A percentile compares a stretch with the other conserved stretches of the same genome.
Conservation (phyloP, 2,329 filamentous ascomycete genomes). For the Leptosphaerulina australis region DNA sequence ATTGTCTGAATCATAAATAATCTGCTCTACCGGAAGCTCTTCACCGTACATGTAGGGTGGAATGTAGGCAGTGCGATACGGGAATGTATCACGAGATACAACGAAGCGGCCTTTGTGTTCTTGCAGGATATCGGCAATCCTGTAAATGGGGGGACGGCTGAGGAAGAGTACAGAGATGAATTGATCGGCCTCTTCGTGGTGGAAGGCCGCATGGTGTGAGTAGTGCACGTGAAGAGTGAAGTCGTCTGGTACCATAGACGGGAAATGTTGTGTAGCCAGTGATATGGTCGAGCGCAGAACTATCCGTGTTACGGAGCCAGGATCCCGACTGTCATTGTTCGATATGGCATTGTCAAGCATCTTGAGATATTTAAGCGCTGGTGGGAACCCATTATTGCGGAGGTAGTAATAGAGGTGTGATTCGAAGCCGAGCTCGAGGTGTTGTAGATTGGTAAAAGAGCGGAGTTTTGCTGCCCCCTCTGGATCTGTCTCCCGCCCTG, state of each 20-base stretch:
- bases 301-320: slow-evolving; percentile 23
- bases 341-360: slow-evolving; percentile 35
- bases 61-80: slow-evolving; percentile 28
- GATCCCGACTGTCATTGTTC: slow-evolving; percentile 24
- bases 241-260: slow-evolving; percentile 12
- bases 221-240: slow-evolving; percentile 33
- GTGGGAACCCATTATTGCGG: slow-evolving; percentile 31
- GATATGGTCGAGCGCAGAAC: slow-evolving; percentile 25
- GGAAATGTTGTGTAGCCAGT: slow-evolving; percentile 26
- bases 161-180: slow-evolving; percentile 27
- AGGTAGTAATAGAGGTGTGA: slow-evolving; percentile 37
- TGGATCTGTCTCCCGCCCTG: slow-evolving; percentile 19
- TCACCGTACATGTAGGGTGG: slow-evolving; percentile 47
- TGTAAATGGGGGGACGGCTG: slow-evolving; percentile 35
- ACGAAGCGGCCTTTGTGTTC: slow-evolving; percentile 30
- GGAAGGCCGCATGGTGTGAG: slow-evolving; percentile 20
- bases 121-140: slow-evolving; percentile 31
- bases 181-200: slow-evolving; percentile 1
- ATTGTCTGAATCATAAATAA: slow-evolving; percentile 39
- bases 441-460: slow-evolving; percentile 32
- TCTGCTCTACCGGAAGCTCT: slow-evolving; percentile 33
- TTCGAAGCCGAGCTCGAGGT: slow-evolving; percentile 39
- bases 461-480: slow-evolving; percentile 29
- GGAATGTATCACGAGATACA: slow-evolving; percentile 35
- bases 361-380: slow-evolving; percentile 33